Conservation (phyloP, 2,329 filamentous ascomycete species). For the Fusarium floridanum region DNA sequence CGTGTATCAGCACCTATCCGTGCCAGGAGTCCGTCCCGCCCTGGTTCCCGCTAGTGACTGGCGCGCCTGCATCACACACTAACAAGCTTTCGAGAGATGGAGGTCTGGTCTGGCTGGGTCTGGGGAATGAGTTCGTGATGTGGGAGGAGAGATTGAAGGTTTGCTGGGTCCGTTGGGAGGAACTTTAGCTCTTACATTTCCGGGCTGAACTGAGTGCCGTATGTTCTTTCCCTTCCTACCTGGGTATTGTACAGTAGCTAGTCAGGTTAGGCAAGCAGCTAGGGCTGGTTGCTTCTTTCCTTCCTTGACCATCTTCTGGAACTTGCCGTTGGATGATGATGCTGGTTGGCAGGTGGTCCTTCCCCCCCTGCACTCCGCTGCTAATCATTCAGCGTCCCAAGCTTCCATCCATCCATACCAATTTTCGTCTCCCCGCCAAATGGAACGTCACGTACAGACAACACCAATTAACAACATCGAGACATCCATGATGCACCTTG, state of each 20-base stretch:
- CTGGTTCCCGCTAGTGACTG: constrained; percentile 22
- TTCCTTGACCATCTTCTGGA: not conserved
- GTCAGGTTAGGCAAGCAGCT: not conserved
- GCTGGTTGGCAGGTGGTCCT: constrained; percentile 7
- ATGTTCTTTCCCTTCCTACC: not conserved
- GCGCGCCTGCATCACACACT: constrained; percentile 22
- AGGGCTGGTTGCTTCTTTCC: not conserved
- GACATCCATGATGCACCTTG: not conserved
- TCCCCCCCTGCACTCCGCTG: not conserved
- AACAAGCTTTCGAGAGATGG: constrained; percentile 19
- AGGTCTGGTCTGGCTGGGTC: constrained; percentile 8
- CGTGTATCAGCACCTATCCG: constrained; percentile 40
- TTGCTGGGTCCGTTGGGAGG: not conserved
- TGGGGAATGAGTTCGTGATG: constrained; percentile 28
- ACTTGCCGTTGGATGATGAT: constrained; percentile 5
- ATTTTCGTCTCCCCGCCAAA: constrained; percentile 6
- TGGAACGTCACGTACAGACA: not conserved
- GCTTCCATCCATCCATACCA: not conserved
- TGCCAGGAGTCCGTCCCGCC: constrained; percentile 25
- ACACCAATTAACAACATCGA: not conserved
- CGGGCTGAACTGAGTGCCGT: not conserved
- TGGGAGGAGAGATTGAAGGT: constrained; percentile 28
- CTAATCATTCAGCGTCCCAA: not conserved
- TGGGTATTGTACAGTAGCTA: not conserved
- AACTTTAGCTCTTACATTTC: not conserved